Evolutionary conservation across 805 yeast genomes (phyloP).

Genomic region (Metschnikowia henanensis): DNA sequence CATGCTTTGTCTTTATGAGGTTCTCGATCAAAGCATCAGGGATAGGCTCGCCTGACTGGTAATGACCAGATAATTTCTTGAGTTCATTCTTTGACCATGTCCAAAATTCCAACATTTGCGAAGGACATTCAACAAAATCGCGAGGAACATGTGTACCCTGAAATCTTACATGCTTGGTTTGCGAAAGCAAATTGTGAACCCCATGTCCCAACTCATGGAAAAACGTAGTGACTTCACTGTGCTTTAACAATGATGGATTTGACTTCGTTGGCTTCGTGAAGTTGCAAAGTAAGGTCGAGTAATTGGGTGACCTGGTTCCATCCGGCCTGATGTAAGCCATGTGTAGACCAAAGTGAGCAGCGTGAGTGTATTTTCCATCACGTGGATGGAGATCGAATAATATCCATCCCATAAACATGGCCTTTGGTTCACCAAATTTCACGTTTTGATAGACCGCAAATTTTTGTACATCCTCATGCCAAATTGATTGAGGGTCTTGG

Average conservation of each 20-base stretch:
- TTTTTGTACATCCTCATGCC: slow-evolving; percentile 80
- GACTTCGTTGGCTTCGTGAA: slow-evolving; percentile 70
- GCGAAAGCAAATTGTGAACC: slow-evolving; percentile 71
- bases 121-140: slow-evolving; percentile 91
- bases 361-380: slow-evolving; percentile 84
- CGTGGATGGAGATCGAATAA: slow-evolving; percentile 83
- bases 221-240: slow-evolving; percentile 74
- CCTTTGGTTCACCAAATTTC: slow-evolving; percentile 33
- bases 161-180: slow-evolving; percentile 62
- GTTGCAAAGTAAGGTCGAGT: slow-evolving; percentile 76
- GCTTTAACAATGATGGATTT: slow-evolving; percentile 74
- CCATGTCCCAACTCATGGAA: slow-evolving; percentile 93
- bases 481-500: slow-evolving; percentile 44
- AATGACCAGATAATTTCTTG: slow-evolving; percentile 61
- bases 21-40: slow-evolving; percentile 35
- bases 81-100: slow-evolving; percentile 72
- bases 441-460: slow-evolving; percentile 69
- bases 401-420: slow-evolving; percentile 70
- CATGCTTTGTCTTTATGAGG: slow-evolving; percentile 31
- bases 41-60: slow-evolving; percentile 55
- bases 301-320: slow-evolving; percentile 59
- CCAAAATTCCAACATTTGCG: slow-evolving; percentile 87
- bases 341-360: slow-evolving; percentile 74
- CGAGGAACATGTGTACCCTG: slow-evolving; percentile 76
- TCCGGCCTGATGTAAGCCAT: slow-evolving; percentile 56